Evolutionary conservation across 768 basidiomycete species (phyloP).

Genomic region (Pleurotus platypus): DNA sequence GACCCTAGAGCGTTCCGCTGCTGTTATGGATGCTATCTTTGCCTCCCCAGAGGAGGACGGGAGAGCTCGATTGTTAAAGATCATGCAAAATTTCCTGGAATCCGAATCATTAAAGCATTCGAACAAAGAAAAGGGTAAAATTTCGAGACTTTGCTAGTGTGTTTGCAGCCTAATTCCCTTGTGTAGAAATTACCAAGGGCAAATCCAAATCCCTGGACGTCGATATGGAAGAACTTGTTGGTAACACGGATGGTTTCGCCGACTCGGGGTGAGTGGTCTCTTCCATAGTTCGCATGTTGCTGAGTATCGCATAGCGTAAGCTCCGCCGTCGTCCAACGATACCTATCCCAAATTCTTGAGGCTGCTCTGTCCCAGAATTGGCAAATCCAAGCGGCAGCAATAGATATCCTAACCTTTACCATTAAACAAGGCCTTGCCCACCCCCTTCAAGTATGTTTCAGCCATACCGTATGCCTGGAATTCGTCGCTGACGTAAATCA

Average conservation of each 20-base stretch:
- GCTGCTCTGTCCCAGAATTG: slow-evolving; percentile 71
- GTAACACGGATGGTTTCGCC: slow-evolving; percentile 92
- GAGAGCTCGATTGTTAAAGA: slow-evolving; percentile 72
- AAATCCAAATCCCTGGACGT: slow-evolving; percentile 48
- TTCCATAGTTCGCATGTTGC: background rate
- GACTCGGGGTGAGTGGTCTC: slow-evolving; percentile 82
- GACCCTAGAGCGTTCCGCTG: slow-evolving; percentile 73
- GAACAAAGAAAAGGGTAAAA: slow-evolving; percentile 62
- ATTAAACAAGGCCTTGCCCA: slow-evolving; percentile 95
- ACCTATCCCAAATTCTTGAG: slow-evolving; percentile 75
- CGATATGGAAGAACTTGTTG: slow-evolving; percentile 91
- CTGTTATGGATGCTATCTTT: slow-evolving; percentile 90
- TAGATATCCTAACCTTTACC: slow-evolving; percentile 90
- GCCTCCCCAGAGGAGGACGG: slow-evolving; percentile 67
- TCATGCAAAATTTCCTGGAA: slow-evolving; percentile 88
- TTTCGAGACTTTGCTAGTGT: background rate
- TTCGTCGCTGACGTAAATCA: slow-evolving; percentile 23
- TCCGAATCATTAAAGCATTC: slow-evolving; percentile 80
- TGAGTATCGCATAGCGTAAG: slow-evolving; percentile 62
- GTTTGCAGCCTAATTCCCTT: background rate
- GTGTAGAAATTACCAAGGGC: slow-evolving; percentile 38
- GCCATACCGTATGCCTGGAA: background rate
- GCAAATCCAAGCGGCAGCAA: slow-evolving; percentile 75
- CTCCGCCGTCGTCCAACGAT: slow-evolving; percentile 92
- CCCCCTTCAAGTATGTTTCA: slow-evolving; percentile 72